phyloP scores from a whole-genome alignment of 1,139 yeast genomes.

The Candida labiduridarum region DNA sequence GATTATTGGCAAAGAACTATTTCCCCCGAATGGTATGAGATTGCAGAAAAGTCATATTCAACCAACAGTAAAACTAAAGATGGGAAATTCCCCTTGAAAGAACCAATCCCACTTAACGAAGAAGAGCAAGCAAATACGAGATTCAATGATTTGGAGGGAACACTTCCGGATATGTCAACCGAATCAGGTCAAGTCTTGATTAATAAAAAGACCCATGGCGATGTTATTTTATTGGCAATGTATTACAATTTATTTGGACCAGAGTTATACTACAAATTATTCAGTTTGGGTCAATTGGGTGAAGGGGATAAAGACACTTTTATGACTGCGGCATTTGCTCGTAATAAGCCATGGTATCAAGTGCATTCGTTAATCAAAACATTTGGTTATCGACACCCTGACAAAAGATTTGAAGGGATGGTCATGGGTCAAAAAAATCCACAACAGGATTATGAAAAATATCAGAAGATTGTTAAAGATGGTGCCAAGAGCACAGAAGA shows the following conservation, averaged over 20 bases:
- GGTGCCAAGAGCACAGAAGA: conserved; percentile 13
- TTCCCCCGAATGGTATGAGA: conserved; percentile 65
- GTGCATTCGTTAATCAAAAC: conserved; percentile 34
- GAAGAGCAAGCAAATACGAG: conserved; percentile 22
- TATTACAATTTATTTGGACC: conserved; percentile 66
- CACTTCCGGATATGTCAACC: conserved; percentile 59
- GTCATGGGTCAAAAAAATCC: conserved; percentile 38
- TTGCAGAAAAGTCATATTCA: conserved; percentile 50
- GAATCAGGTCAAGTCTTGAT: conserved; percentile 64
- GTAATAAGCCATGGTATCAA: conserved; percentile 47
- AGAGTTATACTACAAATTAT: conserved; percentile 51
- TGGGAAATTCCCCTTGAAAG: conserved; percentile 22
- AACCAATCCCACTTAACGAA: conserved; percentile 7
- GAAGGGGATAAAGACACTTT: conserved; percentile 73
- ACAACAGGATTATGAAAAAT: conserved; percentile 21
- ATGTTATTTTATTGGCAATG: conserved; percentile 49
- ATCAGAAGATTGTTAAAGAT: conserved; percentile 9
- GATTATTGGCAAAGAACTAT: conserved; percentile 81
- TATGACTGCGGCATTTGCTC: conserved; percentile 52
- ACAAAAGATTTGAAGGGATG: conserved; percentile 25
- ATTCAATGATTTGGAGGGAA: conserved; percentile 54
- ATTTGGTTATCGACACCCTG: conserved; percentile 23
- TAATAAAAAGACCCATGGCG: conserved; percentile 55
- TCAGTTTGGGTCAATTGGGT: conserved; percentile 61
- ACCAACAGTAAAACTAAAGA: conserved; percentile 24